Percentiles rank a stretch among this genome's conserved stretches.
These are phyloP conservation scores for Wickerhamiella shivajii DNA, from an alignment of 805 yeast genomes.

Conservation along the genomic window DNA sequence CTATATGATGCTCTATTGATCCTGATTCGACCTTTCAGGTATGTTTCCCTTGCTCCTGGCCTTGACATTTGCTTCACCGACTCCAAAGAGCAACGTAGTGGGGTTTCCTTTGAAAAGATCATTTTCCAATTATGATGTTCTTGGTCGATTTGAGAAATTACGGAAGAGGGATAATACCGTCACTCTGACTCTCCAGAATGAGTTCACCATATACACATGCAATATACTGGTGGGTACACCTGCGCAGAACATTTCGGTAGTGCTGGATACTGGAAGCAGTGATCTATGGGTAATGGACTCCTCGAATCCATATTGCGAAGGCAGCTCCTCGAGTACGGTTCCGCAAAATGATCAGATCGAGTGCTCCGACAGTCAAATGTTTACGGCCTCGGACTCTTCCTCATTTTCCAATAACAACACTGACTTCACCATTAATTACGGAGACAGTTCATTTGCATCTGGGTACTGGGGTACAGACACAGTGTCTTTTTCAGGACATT, in stretches of 20 bases:
- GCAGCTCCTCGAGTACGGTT: not conserved
- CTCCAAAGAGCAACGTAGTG: no score
- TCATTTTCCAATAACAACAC: constrained; percentile 4
- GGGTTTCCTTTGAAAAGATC: no score
- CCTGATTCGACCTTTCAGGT: no score
- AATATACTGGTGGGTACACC: constrained; percentile 39
- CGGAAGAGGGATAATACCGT: constrained; percentile 1
- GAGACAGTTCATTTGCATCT: constrained; percentile 36
- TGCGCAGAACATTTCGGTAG: constrained; percentile 36
- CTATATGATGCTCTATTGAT: no score
- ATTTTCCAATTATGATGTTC: no score
- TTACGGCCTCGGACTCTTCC: constrained; percentile 5
- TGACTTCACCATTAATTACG: constrained; percentile 21
- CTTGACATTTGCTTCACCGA: no score
- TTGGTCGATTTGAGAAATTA: no score
- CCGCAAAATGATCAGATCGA: constrained; percentile 1
- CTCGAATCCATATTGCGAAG: constrained; percentile 30
- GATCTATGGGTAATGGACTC: constrained; percentile 51
- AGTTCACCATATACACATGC: constrained; percentile 13
- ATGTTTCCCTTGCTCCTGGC: no score
- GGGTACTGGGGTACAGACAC: constrained; percentile 52
- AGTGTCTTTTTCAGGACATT: constrained; percentile 37
- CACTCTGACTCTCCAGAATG: not conserved
- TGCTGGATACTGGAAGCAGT: constrained; percentile 64
- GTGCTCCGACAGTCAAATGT: constrained; percentile 4